Percentiles rank a stretch among this genome's conserved stretches.
Evolutionary conservation across 2,329 filamentous ascomycete genomes (phyloP).

Genomic region (Paecilomyces sp.): DNA sequence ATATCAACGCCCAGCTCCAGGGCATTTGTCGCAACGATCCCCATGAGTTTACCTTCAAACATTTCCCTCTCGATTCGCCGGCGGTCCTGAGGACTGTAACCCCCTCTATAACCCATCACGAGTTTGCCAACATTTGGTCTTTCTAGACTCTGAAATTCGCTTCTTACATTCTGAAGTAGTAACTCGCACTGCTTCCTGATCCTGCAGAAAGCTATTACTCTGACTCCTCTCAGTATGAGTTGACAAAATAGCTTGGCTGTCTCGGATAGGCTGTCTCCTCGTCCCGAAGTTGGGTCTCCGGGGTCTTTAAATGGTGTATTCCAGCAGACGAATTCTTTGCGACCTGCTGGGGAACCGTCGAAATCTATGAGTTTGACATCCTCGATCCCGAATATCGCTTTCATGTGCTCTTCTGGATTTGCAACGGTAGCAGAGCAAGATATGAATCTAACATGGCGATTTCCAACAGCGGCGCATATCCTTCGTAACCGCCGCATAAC

Average conservation of each 20-base stretch:
- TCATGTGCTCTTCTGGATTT: conserved; percentile 87
- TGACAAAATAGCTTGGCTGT: conserved; percentile 88
- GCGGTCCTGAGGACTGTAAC: conserved; percentile 87
- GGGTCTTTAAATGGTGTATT: conserved; percentile 94
- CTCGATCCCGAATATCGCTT: conserved; percentile 83
- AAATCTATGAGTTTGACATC: conserved; percentile 77
- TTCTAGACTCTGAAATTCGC: conserved; percentile 66
- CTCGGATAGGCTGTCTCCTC: conserved; percentile 75
- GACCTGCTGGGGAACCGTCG: conserved; percentile 84
- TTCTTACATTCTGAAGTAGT: conserved; percentile 70
- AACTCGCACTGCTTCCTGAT: conserved; percentile 84
- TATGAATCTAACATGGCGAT: conserved; percentile 77
- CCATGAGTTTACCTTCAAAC: conserved; percentile 90
- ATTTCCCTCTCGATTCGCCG: conserved; percentile 87
- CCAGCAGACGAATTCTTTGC: conserved; percentile 96
- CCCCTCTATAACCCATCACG: conserved; percentile 93
- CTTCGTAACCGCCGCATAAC: conserved; percentile 86
- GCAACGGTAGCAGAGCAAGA: conserved; percentile 95
- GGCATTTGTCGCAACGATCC: conserved; percentile 88
- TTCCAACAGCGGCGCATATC: conserved; percentile 85
- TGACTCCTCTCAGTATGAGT: conserved; percentile 76
- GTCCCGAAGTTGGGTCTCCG: conserved; percentile 74
- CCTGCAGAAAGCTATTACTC: conserved; percentile 88
- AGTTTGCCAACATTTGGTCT: conserved; percentile 66
- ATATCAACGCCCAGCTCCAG: conserved; percentile 94